Evolutionary conservation across 75 land plant genomes (phyloP).

Genomic region (Adiantum capillusveneris): DNA sequence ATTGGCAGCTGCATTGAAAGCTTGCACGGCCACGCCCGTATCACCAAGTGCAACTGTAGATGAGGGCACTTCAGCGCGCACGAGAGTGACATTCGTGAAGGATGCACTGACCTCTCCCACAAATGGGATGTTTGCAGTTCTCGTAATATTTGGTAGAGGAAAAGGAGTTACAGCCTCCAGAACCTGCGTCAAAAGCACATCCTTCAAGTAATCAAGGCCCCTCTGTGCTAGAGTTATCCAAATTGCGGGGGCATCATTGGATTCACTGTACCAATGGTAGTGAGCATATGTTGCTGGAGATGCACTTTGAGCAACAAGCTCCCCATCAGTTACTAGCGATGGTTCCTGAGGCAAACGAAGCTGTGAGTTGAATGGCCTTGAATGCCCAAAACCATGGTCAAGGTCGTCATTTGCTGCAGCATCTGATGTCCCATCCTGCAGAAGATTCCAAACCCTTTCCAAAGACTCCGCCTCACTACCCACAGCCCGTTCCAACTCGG

Average conservation of each 20-base stretch:
- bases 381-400: too few species aligned
- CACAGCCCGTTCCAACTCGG: too few species aligned
- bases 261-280: too few species aligned
- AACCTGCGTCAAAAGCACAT: constrained; percentile 43
- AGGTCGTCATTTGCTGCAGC: too few species aligned
- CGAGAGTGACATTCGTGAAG: constrained; percentile 40
- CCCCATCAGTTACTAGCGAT: too few species aligned
- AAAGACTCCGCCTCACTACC: too few species aligned
- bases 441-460: too few species aligned
- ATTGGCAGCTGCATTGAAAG: constrained; percentile 39
- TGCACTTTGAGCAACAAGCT: too few species aligned
- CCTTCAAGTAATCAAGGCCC: constrained; percentile 57
- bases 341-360: too few species aligned
- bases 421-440: too few species aligned
- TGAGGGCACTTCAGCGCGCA: constrained; percentile 24
- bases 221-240: constrained; percentile 40
- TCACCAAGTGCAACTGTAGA: constrained; percentile 46
- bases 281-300: too few species aligned
- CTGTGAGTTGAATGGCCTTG: too few species aligned
- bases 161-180: constrained; percentile 45
- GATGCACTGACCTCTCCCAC: constrained; percentile 34
- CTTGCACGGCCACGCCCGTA: constrained; percentile 44
- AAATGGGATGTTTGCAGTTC: constrained; percentile 36
- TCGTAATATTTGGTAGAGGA: constrained; percentile 37
- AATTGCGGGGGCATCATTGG: constrained; percentile 8